Percentiles rank a stretch among this genome's conserved stretches.
phyloP scores from a whole-genome alignment of 78 protist species.

The Polysphondylium violaceum region DNA sequence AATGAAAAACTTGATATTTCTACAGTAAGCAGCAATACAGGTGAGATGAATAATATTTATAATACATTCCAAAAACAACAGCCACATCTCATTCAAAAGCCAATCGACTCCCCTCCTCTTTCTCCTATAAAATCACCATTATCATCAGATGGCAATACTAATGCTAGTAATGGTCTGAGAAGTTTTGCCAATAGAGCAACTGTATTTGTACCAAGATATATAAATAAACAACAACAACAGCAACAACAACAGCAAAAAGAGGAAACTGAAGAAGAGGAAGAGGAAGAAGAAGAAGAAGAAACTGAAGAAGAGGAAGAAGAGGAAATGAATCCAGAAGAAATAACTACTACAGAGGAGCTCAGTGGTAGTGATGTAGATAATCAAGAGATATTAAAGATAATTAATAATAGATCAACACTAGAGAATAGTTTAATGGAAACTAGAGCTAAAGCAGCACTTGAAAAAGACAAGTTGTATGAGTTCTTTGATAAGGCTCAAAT shows the following conservation, averaged over 20 bases:
- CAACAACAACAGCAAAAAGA: background rate
- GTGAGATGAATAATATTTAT: no score
- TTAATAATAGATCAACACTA: conserved; percentile 15
- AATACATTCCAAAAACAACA: background rate
- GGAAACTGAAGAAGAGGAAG: background rate
- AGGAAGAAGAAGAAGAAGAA: background rate
- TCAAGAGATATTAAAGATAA: conserved; percentile 22
- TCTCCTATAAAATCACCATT: no score
- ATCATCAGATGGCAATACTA: no score
- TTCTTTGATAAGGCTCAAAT: conserved; percentile 45
- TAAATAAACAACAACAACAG: background rate
- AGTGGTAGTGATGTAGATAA: conserved; percentile 33
- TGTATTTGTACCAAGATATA: background rate
- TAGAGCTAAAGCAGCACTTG: conserved; percentile 23
- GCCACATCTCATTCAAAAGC: background rate
- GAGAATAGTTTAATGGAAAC: conserved; percentile 25
- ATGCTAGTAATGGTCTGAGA: background rate
- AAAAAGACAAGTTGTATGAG: conserved; percentile 20
- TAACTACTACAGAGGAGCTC: background rate
- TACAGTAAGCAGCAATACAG: background rate
- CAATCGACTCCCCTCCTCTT: background rate
- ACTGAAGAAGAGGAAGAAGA: background rate
- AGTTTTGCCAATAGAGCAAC: background rate
- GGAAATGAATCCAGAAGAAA: conserved; percentile 28
- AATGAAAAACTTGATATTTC: background rate